Evolutionary conservation across 1,284 basidiomycete species (phyloP).

Genomic region (Austroboletus olivaceoglutinosus): DNA sequence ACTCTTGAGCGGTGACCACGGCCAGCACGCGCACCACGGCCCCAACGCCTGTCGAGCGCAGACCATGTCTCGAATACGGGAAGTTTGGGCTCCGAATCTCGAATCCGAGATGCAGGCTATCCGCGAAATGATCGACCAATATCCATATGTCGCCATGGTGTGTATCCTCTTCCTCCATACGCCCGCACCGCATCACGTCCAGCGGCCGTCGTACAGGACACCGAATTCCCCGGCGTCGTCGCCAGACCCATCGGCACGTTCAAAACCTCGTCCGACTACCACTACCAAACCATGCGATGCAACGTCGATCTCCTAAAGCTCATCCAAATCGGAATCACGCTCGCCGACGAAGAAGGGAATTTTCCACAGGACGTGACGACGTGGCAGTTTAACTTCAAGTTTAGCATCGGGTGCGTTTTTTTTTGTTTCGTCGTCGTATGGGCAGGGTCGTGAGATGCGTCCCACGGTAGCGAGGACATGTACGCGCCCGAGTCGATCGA

Average conservation of each 20-base stretch:
- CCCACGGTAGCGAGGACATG: conserved; percentile 69
- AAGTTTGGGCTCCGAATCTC: conserved; percentile 95
- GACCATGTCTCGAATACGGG: conserved; percentile 72
- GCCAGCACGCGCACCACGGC: conserved; percentile 1
- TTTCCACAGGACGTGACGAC: conserved; percentile 87
- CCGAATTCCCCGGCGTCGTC: conserved; percentile 98
- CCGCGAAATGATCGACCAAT: conserved; percentile 83
- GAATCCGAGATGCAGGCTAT: conserved; percentile 90
- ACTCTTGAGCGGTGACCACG: conserved; percentile 21
- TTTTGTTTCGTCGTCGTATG: neutral
- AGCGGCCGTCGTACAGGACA: conserved; percentile 71
- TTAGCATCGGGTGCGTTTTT: conserved; percentile 75
- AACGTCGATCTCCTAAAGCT: conserved; percentile 98
- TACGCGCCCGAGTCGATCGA: conserved; percentile 97
- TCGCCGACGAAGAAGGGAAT: conserved; percentile 92
- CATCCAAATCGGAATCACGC: conserved; percentile 94
- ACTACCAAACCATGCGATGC: conserved; percentile 99
- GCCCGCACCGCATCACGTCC: neutral
- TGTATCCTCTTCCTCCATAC: conserved; percentile 27
- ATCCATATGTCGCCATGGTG: conserved; percentile 96
- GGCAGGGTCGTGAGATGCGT: neutral
- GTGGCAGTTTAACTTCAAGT: conserved; percentile 99
- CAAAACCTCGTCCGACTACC: conserved; percentile 96
- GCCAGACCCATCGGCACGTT: conserved; percentile 96
- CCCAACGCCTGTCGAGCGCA: conserved; percentile 5